Evolutionary conservation across 2,329 filamentous ascomycete genomes (phyloP), one percentile per base, ranked within the genome.

Genomic region (Apiospora phragmitis): DNA sequence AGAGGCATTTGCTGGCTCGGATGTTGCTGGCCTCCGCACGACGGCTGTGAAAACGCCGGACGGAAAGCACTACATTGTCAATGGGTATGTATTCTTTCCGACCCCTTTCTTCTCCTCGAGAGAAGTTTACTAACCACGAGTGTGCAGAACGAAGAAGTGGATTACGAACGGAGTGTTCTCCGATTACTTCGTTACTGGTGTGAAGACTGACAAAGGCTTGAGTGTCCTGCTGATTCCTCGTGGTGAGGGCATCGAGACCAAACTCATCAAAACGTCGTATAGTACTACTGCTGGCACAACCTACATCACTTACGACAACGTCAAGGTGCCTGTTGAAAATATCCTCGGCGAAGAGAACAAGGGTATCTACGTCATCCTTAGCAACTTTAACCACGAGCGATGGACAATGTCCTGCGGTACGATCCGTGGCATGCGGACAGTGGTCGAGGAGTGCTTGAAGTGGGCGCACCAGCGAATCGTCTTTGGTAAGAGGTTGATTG

Each of bases 371-470:
- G 93, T 96, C 41, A 94, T 97, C 78, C 84, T 96, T 78, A 90
- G 88, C 82, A 97, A 97, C 83, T 97, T 97, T 84, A 96, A 96
- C 85, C 93, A 96, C 82, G 93, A 94, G 83, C 88, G 93, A 42
- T 94, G 92, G 87, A 91, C 88, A 82, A 94, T 95, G 92, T 85
- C 86, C 70, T 91, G 89, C 24, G 81, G 79, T 76, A 79, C 80
- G 29, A 65, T 69, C 35, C 45, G 74, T 73, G 81, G 79, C 74
- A 73, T 82, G 83, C 84, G 71, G 41, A 70, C 69, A 18, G 71
- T 72, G 11, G 69, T 71, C 24, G 93, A 97, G 80, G 94, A 97
- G 79, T 95, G 91, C 76, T 84, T 97, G 73, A 96, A 96, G 80
- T 97, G 94, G 94, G 87, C 91, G 42, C 94, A 96, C 83, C 94